A percentile compares a stretch with the other conserved stretches of the same genome.
phyloP scores from a whole-genome alignment of 805 yeast genomes.

The Novakomyces olei region DNA sequence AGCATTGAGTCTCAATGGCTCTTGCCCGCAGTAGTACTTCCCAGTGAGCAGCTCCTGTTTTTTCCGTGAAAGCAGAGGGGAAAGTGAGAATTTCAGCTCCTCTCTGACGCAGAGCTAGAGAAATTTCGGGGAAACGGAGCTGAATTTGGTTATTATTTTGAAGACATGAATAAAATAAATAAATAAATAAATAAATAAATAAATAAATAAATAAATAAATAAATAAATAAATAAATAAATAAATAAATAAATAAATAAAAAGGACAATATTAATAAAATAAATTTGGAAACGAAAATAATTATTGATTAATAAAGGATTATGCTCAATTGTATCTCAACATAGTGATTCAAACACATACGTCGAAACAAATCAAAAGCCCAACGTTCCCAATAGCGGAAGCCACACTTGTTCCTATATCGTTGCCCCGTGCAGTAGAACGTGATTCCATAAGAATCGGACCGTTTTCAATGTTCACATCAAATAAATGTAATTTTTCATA shows the following conservation, averaged over 20 bases:
- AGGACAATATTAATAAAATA: not conserved
- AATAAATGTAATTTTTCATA: slow-evolving; percentile 79
- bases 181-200: no score
- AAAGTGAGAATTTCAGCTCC: slow-evolving; percentile 70
- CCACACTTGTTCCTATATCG: slow-evolving; percentile 29
- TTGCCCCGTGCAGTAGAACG: slow-evolving; percentile 32
- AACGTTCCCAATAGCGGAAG: slow-evolving; percentile 36
- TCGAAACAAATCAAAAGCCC: slow-evolving; percentile 72
- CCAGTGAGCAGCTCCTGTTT: slow-evolving; percentile 89
- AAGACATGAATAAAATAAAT: no score
- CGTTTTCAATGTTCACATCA: slow-evolving; percentile 66
- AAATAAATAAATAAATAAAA: not conserved
- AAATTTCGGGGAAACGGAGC: slow-evolving; percentile 67
- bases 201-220: no score
- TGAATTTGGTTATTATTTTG: no score
- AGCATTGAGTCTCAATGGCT: slow-evolving; percentile 79
- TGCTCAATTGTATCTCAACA: no score
- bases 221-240: no score
- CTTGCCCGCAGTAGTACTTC: slow-evolving; percentile 53
- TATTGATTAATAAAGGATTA: no score
- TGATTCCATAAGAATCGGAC: slow-evolving; percentile 61
- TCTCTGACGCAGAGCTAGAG: slow-evolving; percentile 25
- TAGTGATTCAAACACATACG: no score
- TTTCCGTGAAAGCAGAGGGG: slow-evolving; percentile 83
- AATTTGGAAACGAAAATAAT: not conserved